Conservation (phyloP, 345 rosid genomes). For the Camelina neglecta region DNA sequence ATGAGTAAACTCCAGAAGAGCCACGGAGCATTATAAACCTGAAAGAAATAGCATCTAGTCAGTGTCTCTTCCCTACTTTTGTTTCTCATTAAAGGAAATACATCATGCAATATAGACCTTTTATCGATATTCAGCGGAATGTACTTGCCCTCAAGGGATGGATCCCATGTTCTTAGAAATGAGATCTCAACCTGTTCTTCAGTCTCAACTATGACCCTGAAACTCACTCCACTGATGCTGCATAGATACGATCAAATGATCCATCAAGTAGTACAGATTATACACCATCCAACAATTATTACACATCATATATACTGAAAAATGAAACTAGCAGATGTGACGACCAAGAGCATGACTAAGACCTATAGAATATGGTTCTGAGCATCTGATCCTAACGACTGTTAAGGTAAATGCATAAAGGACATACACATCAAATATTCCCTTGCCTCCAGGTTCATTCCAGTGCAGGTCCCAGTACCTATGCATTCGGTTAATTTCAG, state of each 20-base stretch:
- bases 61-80: conserved; percentile 19
- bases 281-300: too few relatives aligned
- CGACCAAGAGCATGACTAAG: background rate
- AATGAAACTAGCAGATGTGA: background rate
- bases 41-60: conserved; percentile 41
- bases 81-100: background rate
- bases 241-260: too few relatives aligned
- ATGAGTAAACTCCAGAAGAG: conserved; percentile 89
- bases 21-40: conserved; percentile 93
- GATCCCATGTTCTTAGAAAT: conserved; percentile 68
- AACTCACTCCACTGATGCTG: conserved; percentile 71
- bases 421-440: conserved; percentile 89
- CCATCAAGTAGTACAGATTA: too few relatives aligned
- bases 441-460: conserved; percentile 76
- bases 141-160: conserved; percentile 72
- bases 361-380: background rate
- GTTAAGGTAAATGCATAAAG: conserved; percentile 17
- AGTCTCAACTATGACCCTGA: conserved; percentile 61
- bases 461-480: conserved; percentile 89
- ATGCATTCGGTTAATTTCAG: conserved; percentile 26
- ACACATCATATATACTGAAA: too few relatives aligned
- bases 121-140: conserved; percentile 80
- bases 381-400: conserved; percentile 15
- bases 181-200: conserved; percentile 78
- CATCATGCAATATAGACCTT: conserved; percentile 53